Base-by-base conservation (phyloP, 2,329 filamentous ascomycete species). In the Cercospora sojina region DNA sequence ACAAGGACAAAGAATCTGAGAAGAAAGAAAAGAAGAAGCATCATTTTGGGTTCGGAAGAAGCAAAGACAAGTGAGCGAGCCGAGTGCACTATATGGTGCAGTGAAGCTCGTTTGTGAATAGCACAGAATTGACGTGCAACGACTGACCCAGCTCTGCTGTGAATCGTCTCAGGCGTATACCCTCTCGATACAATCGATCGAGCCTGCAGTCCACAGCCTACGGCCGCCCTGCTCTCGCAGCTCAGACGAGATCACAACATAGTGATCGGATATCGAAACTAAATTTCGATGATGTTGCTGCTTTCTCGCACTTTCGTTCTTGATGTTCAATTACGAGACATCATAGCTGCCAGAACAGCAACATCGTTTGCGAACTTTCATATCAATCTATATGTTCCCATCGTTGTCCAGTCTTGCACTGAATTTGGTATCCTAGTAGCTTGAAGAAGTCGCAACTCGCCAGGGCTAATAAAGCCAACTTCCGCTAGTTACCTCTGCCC, bases 1-100 rank as follows among this genome's bases (percentile, higher is more conserved):
- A 87, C 79, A 90, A 90, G 77, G 80, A 81, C 57, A 90, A 90
- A 77, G 80, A 81, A 59, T 83, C 85, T 73, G 83, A 83, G 78
- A 87, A 88, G 80, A 86, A 86, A 67, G 75, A 78, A 72, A 75
- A 77, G 70, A 77, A 77, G 71, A 75, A 73, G 68, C 70, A 72
- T 68, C 69, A 70, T 59, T 75, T 76, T 65, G 73, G 73, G 9
- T 76, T 76, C 70, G 73, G 73, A 41, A 75, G 73, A 69, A 74
- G 69, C 27, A 64, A 59, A 43, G 60, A 63, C 35, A 63, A 63
- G 7, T 63, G 32, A 55, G 29, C 38, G 4, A 25, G 43, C 5
- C 9, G 9, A 13, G 43, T 47, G 32, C 12, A 32, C 13, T 13
- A 6, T 13, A 6, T 38, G 35, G 12, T 8, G 35, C 35, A 38